phyloP scores from a whole-genome alignment of 2,329 filamentous ascomycete species.

The Diaporthe longicolla region DNA sequence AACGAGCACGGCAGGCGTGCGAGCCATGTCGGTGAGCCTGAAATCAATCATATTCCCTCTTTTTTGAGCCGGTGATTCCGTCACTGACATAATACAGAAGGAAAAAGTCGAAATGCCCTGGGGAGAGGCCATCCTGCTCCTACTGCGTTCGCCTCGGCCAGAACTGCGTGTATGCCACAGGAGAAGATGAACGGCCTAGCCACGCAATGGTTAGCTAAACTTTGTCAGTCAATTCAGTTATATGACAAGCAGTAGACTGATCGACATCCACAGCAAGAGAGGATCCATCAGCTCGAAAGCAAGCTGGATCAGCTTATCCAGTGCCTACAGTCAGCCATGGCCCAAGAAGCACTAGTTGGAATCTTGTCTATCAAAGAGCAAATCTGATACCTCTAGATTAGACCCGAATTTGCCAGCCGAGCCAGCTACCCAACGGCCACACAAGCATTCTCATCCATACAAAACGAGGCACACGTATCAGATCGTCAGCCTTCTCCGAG shows the following conservation, averaged over 20 bases:
- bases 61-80: too few species aligned
- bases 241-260: not conserved
- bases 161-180: constrained; percentile 3
- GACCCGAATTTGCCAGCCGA: not conserved
- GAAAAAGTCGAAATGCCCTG: constrained; percentile 14
- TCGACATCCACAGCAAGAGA: not conserved
- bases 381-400: not conserved
- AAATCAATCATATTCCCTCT: not conserved
- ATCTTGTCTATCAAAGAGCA: too few species aligned
- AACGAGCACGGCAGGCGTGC: not conserved
- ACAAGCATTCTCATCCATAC: not conserved
- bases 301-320: constrained; percentile 14
- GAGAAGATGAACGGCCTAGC: constrained; percentile 9
- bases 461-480: not conserved
- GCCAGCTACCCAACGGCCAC: not conserved
- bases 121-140: constrained; percentile 18
- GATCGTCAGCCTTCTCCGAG: not conserved
- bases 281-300: constrained; percentile 8
- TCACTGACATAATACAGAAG: not conserved
- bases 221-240: not conserved
- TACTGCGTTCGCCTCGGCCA: constrained; percentile 15
- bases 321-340: not conserved
- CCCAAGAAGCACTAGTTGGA: too few species aligned
- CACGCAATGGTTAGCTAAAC: constrained; percentile 1
- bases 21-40: not conserved